Conservation (phyloP, 2,329 filamentous ascomycete genomes). For the Tolypocladium nubicola region DNA sequence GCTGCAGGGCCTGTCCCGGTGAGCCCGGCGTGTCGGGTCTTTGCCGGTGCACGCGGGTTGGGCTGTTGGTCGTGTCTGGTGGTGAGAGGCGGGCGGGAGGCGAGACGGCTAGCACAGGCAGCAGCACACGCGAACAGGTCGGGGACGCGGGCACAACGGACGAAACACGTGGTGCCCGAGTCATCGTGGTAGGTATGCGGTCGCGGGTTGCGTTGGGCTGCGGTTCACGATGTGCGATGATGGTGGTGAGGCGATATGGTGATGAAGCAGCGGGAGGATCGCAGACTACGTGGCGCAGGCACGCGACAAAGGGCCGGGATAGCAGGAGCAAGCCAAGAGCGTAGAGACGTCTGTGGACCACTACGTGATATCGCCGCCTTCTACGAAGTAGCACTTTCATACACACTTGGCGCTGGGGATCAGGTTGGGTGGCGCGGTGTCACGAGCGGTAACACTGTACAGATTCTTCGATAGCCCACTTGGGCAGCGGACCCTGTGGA, state of each 20-base stretch:
- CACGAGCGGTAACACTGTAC: not conserved
- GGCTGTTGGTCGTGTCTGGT: not conserved
- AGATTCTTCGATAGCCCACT: not conserved
- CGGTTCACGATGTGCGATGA: not conserved
- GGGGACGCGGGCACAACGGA: not conserved
- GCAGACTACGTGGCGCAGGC: not conserved
- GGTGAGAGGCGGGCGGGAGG: not conserved
- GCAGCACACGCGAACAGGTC: too few species aligned
- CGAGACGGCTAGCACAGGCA: not conserved
- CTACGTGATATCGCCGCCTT: not conserved
- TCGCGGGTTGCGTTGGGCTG: not conserved
- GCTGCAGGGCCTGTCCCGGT: too few species aligned
- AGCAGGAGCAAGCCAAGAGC: not conserved
- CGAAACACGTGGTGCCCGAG: not conserved
- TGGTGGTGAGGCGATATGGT: not conserved
- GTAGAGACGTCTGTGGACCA: not conserved
- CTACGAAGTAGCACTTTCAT: not conserved
- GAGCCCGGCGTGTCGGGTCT: not conserved
- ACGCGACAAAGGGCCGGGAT: not conserved
- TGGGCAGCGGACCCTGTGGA: not conserved
- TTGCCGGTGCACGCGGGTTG: not conserved
- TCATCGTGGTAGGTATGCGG: not conserved
- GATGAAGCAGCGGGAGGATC: not conserved
- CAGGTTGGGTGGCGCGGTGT: not conserved
- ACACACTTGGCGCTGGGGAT: not conserved